Percentiles rank a stretch among this genome's conserved stretches.
Conservation (phyloP, 1,139 yeast species). For the Taphrina wiesneri region DNA sequence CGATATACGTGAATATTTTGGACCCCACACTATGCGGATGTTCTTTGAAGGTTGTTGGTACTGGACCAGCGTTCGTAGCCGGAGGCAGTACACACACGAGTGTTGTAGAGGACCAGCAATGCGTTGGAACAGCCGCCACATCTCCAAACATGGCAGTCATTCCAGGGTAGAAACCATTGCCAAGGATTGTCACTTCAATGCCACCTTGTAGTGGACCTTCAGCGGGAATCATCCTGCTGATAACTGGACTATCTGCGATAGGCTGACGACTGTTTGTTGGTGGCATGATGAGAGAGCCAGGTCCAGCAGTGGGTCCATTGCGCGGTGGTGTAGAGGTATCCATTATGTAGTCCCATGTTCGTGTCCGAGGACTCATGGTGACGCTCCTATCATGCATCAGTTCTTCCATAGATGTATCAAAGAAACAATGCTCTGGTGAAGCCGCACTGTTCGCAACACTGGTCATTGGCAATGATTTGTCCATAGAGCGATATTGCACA, state of each 20-base stretch:
- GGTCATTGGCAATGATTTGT: background rate
- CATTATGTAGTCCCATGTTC: conserved; percentile 25
- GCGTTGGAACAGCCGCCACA: conserved; percentile 78
- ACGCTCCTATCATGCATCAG: conserved; percentile 8
- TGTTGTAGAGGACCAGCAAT: conserved; percentile 94
- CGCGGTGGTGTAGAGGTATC: conserved; percentile 10
- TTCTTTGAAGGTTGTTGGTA: conserved; percentile 75
- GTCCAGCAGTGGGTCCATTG: background rate
- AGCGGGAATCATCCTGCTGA: conserved; percentile 74
- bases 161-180: conserved; percentile 81
- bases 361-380: conserved; percentile 20
- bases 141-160: conserved; percentile 83
- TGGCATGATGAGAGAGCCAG: conserved; percentile 6
- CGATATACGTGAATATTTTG: conserved; percentile 79
- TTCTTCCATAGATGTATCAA: conserved; percentile 18
- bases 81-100: conserved; percentile 93
- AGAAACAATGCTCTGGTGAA: conserved; percentile 8
- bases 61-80: conserved; percentile 84
- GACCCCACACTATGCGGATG: conserved; percentile 46
- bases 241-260: conserved; percentile 19
- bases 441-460: conserved; percentile 1
- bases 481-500: background rate
- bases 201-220: conserved; percentile 97
- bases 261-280: background rate
- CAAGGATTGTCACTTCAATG: conserved; percentile 85